Base-by-base conservation (phyloP, 306 rosid genomes). In the Vicia villosa region DNA sequence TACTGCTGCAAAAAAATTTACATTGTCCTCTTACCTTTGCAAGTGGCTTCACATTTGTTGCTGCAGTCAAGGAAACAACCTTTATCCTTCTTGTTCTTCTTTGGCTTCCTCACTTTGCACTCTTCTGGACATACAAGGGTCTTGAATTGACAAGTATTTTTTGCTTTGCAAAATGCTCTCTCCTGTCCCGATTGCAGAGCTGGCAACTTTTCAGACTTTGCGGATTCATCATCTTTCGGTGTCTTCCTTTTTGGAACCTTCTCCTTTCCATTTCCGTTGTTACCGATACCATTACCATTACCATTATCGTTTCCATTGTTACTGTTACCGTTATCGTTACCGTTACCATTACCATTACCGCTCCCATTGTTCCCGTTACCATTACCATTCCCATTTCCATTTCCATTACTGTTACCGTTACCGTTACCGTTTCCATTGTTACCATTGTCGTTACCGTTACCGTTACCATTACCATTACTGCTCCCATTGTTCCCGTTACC, bases 11-110 rank as follows among this genome's bases (percentile, higher is more conserved):
- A n/a, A n/a, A n/a, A n/a, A n/a, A n/a, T n/a, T n/a, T n/a, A n/a
- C n/a, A n/a, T n/a, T 2, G 28, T 24, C 28, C 2, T 24, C 84
- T 86, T 87, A 86, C 96, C 10, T 82, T 82, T 90, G 94, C 96
- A 87, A 52, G 91, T 90, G 75, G 76, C 88, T 86, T 90, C 96
- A 63, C 91, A 90, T 76, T 83, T 86, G 90, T 79, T 87, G 75
- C 84, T 77, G 54, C 95, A 84, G 51, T 91, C 78, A 3, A 91
- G 6, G 74, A 81, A 86, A 54, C 97, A 88, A 11, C 86, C 97
- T 77, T 88, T 91, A 14, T 61, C 26, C 54, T 79, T 81, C 88
- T 84, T 88, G 84, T 90, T 90, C 75, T 84, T 40, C 90, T 88
- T 88, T 5, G 95, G 97, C 83, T 88, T 91, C 64, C 86, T 81